These are phyloP conservation scores for Colletotrichum sp. DNA, from an alignment of 2,329 filamentous ascomycete genomes.

Conservation along the genomic window DNA sequence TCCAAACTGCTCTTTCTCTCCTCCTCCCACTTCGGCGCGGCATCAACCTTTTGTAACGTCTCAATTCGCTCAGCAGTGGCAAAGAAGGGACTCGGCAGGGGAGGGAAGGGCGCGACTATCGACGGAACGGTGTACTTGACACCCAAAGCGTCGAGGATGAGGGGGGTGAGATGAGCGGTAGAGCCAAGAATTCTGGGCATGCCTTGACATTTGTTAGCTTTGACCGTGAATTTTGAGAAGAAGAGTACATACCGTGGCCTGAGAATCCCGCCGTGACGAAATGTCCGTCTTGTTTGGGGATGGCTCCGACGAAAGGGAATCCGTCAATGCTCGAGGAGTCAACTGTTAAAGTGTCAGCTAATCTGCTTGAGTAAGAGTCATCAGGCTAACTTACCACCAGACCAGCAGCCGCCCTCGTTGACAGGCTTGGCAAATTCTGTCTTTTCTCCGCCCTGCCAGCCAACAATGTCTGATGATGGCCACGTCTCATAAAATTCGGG, in stretches of 20 bases:
- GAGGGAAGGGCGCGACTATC: neutral
- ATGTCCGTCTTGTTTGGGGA: neutral
- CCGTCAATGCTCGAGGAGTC: neutral
- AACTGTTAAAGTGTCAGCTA: neutral
- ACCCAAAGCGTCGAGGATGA: neutral
- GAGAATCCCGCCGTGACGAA: neutral
- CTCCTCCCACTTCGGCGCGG: neutral
- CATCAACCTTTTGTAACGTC: neutral
- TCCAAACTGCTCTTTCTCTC: neutral
- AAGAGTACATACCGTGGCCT: neutral
- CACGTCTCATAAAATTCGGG: neutral
- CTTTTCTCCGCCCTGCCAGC: neutral
- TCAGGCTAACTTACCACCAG: neutral
- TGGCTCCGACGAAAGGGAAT: neutral
- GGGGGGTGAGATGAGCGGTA: neutral
- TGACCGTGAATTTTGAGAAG: neutral
- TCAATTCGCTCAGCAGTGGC: neutral
- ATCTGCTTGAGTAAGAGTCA: accelerated
- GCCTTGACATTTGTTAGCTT: neutral
- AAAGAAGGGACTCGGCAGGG: neutral
- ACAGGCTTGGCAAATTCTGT: neutral
- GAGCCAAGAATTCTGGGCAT: neutral
- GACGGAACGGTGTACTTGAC: neutral
- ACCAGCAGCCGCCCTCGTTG: neutral
- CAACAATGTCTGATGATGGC: neutral